Conservation (phyloP, 495 filamentous ascomycete species). For the Penicillium ucsense region DNA sequence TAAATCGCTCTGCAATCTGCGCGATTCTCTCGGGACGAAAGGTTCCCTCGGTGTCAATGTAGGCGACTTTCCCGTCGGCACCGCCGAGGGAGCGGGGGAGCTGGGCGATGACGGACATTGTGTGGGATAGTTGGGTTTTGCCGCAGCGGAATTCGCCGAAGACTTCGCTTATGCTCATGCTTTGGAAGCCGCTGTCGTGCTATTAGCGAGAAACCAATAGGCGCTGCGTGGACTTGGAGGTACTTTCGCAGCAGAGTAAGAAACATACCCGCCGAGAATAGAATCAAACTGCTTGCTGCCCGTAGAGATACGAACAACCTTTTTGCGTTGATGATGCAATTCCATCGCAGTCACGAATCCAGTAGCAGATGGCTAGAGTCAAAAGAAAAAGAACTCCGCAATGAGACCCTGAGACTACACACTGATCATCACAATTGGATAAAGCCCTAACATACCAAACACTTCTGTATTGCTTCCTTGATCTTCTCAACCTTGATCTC, state of each 20-base stretch:
- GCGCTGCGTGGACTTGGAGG: neutral
- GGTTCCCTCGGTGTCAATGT: constrained; percentile 75
- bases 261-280: constrained; percentile 54
- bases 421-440: too few relatives aligned
- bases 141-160: constrained; percentile 68
- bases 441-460: constrained; percentile 35
- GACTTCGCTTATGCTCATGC: constrained; percentile 71
- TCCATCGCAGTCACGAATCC: constrained; percentile 75
- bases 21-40: constrained; percentile 63
- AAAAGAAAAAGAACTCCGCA: too few relatives aligned
- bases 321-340: constrained; percentile 56
- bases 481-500: constrained; percentile 76
- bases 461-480: constrained; percentile 67
- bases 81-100: constrained; percentile 54
- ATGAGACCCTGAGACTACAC: too few relatives aligned
- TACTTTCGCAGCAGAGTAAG: neutral
- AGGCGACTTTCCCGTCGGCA: constrained; percentile 69
- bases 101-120: constrained; percentile 60
- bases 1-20: constrained; percentile 70
- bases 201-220: neutral
- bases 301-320: constrained; percentile 59
- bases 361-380: constrained; percentile 45
- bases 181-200: constrained; percentile 57
- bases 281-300: constrained; percentile 69
- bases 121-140: constrained; percentile 63